Evolutionary conservation across 495 filamentous ascomycete genomes (phyloP).

Genomic region (Neurospora sp.): DNA sequence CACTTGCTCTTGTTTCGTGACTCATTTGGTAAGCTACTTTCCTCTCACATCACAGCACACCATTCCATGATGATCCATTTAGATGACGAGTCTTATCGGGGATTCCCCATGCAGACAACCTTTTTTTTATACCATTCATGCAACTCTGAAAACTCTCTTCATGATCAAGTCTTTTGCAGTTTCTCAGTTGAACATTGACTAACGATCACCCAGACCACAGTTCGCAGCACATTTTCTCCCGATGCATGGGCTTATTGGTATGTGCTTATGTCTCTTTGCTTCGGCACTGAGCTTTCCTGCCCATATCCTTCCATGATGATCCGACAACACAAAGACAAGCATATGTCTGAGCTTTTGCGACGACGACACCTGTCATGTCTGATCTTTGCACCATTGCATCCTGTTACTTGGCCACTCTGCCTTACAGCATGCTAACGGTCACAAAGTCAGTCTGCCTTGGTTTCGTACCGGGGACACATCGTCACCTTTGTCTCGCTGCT

Average conservation of each 20-base stretch:
- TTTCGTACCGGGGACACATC: background rate
- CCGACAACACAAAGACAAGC: slow-evolving; percentile 63
- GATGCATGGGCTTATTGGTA: slow-evolving; percentile 7
- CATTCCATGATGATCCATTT: slow-evolving; percentile 54
- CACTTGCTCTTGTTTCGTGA: background rate
- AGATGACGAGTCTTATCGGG: slow-evolving; percentile 89
- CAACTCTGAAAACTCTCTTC: slow-evolving; percentile 42
- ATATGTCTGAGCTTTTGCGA: slow-evolving; percentile 72
- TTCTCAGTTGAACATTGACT: background rate
- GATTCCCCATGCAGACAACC: slow-evolving; percentile 67
- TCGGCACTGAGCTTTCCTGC: slow-evolving; percentile 1
- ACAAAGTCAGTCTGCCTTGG: slow-evolving; percentile 3
- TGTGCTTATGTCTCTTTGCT: slow-evolving; percentile 1
- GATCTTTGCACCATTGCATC: slow-evolving; percentile 25
- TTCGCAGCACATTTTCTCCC: background rate
- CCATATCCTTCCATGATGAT: slow-evolving; percentile 48
- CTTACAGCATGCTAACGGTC: slow-evolving; percentile 11
- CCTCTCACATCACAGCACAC: background rate
- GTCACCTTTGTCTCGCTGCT: background rate
- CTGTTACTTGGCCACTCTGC: slow-evolving; percentile 1
- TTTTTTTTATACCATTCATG: slow-evolving; percentile 72
- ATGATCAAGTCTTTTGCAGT: background rate
- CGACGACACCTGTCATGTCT: slow-evolving; percentile 48
- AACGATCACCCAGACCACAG: background rate
- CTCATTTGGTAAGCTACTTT: slow-evolving; percentile 9